These are phyloP conservation scores for Fraxinus dipetala DNA, from an alignment of 305 asterid species.

Conservation along the genomic window DNA sequence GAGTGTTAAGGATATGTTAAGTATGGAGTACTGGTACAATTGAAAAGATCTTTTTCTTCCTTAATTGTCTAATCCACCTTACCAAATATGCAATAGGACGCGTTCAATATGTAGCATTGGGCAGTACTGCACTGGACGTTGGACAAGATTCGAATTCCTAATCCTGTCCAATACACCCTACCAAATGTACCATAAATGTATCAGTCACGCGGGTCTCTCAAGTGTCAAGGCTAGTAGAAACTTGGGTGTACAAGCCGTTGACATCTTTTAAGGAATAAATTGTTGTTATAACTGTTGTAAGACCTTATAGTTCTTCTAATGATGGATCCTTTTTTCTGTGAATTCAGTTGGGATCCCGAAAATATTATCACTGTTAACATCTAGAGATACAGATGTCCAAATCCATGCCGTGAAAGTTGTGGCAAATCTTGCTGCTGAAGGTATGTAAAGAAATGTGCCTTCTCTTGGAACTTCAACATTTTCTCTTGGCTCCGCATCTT, in stretches of 20 bases:
- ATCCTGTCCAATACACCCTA: background rate
- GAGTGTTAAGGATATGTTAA: background rate
- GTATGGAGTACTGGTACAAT: background rate
- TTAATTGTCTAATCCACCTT: background rate
- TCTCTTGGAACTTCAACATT: constrained; percentile 6
- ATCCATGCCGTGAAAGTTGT: constrained; percentile 97
- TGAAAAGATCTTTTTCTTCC: background rate
- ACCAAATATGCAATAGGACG: background rate
- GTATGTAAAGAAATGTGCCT: constrained; percentile 32
- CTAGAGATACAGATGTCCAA: constrained; percentile 76
- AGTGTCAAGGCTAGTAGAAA: background rate
- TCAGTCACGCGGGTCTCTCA: background rate
- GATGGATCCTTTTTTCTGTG: constrained; percentile 4
- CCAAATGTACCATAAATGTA: background rate
- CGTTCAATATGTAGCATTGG: background rate
- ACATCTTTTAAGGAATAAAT: constrained; percentile 3
- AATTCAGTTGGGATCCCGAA: constrained; percentile 82
- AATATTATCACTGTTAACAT: constrained; percentile 69
- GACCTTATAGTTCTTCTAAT: background rate
- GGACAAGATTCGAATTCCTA: background rate
- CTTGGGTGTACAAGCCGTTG: background rate
- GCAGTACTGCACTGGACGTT: background rate
- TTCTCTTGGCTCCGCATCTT: background rate
- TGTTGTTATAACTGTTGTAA: background rate
- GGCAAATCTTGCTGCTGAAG: constrained; percentile 97